phyloP scores from a whole-genome alignment of 1,139 yeast species.

The Casaregolazyma suthepensis region DNA sequence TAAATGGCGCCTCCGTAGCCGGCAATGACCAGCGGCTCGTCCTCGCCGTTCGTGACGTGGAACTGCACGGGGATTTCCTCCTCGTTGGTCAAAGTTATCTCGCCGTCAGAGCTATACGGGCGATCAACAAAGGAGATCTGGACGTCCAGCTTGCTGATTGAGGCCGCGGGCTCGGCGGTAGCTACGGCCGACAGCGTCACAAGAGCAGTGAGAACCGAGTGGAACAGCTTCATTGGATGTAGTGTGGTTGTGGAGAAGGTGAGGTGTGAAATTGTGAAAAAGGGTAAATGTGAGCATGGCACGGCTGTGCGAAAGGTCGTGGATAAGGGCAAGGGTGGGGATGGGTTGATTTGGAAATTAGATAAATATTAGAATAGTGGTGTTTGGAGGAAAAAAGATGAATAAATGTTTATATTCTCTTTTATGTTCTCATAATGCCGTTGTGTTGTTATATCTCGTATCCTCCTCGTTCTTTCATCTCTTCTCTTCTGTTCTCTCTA shows the following conservation, averaged over 20 bases:
- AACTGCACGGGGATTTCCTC: slow-evolving; percentile 53
- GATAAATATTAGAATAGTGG: too few relatives aligned
- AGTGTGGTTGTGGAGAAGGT: not conserved
- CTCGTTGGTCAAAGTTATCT: slow-evolving; percentile 36
- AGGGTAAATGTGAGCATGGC: not conserved
- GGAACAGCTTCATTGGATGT: slow-evolving; percentile 11
- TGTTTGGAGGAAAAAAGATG: too few relatives aligned
- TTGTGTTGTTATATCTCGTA: not conserved
- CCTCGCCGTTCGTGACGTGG: slow-evolving; percentile 53
- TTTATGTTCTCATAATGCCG: not conserved
- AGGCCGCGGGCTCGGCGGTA: not conserved
- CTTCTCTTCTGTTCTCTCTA: too few relatives aligned
- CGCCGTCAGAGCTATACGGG: slow-evolving; percentile 2
- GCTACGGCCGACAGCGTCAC: slow-evolving; percentile 5
- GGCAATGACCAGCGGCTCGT: slow-evolving; percentile 46
- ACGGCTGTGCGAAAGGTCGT: not conserved
- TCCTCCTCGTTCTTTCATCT: not conserved
- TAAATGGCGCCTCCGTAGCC: slow-evolving; percentile 72
- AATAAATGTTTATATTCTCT: too few relatives aligned
- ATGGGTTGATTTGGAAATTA: too few relatives aligned
- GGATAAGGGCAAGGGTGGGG: too few relatives aligned
- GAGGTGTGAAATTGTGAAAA: not conserved
- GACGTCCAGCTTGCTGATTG: slow-evolving; percentile 7
- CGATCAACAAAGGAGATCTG: slow-evolving; percentile 6
- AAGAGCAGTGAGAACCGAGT: slow-evolving; percentile 4